Base-by-base conservation (phyloP, 140 eudicot genomes). In the Oenanthe javanica region DNA sequence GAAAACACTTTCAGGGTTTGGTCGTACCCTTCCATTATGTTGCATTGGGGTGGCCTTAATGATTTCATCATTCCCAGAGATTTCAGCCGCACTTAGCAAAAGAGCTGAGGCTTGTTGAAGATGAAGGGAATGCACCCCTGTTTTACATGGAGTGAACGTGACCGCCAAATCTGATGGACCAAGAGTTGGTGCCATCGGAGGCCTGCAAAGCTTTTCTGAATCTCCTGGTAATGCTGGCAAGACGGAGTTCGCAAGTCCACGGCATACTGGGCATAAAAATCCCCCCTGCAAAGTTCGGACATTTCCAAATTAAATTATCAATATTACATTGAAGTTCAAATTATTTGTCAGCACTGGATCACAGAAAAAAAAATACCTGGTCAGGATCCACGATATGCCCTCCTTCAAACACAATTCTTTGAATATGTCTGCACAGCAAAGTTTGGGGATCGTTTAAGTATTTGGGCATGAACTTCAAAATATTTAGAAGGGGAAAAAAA, bases 371-470 rank as follows among this genome's bases (percentile, higher is more conserved):
- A 23, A 31, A 31, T 80, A 92, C 99, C 96, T 95, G 97, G 78
- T 92, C 97, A 27, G 97, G 99, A 85, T 95, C 97, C 83, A 88
- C 99, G 75, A 95, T 88, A 85, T 92, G 97, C 57, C 97, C 96
- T 74, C 97, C 99, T 91, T 95, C 99, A 51, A 92, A 95, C 74
- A 88, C 90, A 80, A 91, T 87, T 88, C 99, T 92, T 89, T 97
- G 88, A 45, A 79, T 83, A 81, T 86, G 83, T 81, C 99, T 95
- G 88, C 81, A 79, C 3, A 61, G 21, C 63, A 84, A 40, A 52
- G 10, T 31, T 67, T 31, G 3, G 19, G 19, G 19, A 67, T 36
- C 8, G 31, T 31, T 31, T 31, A 67, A 8, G 0, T 67, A 11
- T 25, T 12, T 31, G 2, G 46, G 19, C 21, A 4, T 5, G 46